phyloP scores from a whole-genome alignment of 768 basidiomycete species.

The Agrocybe chaxingu region DNA sequence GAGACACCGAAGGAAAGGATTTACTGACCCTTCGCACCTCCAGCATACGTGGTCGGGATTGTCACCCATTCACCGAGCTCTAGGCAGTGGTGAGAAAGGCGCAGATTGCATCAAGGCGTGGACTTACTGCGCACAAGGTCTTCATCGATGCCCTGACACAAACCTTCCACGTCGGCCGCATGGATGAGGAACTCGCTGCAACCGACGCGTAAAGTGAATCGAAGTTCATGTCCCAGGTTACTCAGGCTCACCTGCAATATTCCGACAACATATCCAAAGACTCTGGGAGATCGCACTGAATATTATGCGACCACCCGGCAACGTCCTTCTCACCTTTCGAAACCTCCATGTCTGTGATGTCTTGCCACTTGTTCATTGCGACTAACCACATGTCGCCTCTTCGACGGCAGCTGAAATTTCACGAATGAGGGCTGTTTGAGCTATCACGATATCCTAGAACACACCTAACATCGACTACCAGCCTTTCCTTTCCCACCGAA shows the following conservation, averaged over 20 bases:
- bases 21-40: constrained; percentile 82
- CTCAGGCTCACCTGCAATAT: constrained; percentile 66
- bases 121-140: constrained; percentile 74
- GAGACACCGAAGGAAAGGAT: background rate
- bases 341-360: constrained; percentile 92
- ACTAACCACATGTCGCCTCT: constrained; percentile 81
- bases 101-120: background rate
- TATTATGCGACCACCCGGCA: background rate
- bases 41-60: constrained; percentile 95
- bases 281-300: constrained; percentile 40
- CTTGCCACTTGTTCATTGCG: constrained; percentile 99
- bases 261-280: constrained; percentile 72
- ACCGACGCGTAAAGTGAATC: constrained; percentile 4
- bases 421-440: background rate
- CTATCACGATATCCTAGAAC: background rate
- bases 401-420: constrained; percentile 68
- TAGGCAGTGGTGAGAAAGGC: constrained; percentile 28
- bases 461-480: constrained; percentile 95
- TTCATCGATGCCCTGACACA: constrained; percentile 95
- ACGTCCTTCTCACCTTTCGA: constrained; percentile 53
- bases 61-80: constrained; percentile 88
- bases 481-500: constrained; percentile 73
- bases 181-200: constrained; percentile 89
- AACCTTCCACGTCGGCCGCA: constrained; percentile 97
- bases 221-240: background rate